Base-by-base conservation (phyloP, 2,329 filamentous ascomycete species). In the Colletotrichum cereale region DNA sequence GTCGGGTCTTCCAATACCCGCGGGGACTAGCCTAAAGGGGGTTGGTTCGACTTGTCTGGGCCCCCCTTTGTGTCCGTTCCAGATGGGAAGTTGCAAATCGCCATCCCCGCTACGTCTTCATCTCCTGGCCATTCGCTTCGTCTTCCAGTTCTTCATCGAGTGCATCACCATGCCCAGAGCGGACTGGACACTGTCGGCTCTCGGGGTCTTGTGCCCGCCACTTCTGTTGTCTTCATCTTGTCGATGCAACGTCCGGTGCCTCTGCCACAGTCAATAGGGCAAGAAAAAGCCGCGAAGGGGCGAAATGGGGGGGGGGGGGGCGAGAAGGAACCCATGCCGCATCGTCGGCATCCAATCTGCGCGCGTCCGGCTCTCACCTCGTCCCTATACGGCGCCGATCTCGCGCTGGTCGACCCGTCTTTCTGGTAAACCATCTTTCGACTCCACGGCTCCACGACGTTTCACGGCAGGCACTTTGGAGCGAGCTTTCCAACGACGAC, bases 1-100 rank as follows among this genome's bases (percentile, higher is more conserved):
- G 67, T 66, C 61, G 67, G 70, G 61, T 71, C 67, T 69, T 48
- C 65, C 64, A 69, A 64, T 55, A 60, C 69, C 69, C 58, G 58
- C 58, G 21, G 47, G 53, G 52, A 56, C 69, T 69, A 72, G 58
- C 55, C 69, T 36, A 24, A 64, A 72, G 53, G 48, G 65, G 69
- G 16, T 68, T 71, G 58, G 68, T 31, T 60, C 53, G 31, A 48
- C 44, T 71, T 53, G 58, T 47, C 21, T 53, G 18, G 31, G n/a
- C n/a, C 64, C 65, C 58, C 65, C 50, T 38, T 36, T 60, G 40
- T 38, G 21, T 14, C 53, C 36, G 58, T 31, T 55, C 47, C 44
- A 47, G 52, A 64, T 69, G 55, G 34, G 31, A 60, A 48, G 58
- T 68, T 72, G 69, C 65, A 63, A 63, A 47, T 42, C 69, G 65